Conservation (phyloP, 495 filamentous ascomycete species). For the Tuber brumale region DNA sequence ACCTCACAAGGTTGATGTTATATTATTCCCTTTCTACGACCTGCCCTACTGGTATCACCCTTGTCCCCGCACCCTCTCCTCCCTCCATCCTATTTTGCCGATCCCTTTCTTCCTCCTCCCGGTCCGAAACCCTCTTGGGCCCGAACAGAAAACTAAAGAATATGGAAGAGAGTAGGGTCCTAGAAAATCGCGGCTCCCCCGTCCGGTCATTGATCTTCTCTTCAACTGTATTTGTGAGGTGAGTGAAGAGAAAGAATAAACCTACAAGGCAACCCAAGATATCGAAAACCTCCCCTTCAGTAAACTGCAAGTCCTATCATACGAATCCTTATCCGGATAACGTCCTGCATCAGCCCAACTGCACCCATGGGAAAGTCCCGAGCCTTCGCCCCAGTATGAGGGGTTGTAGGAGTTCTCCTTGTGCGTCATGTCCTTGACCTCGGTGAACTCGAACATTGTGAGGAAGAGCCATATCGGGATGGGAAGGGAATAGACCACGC, state of each 20-base stretch:
- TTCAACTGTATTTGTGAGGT: background rate
- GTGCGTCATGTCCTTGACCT: background rate
- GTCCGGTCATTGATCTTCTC: background rate
- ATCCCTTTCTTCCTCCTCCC: background rate
- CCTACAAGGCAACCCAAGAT: background rate
- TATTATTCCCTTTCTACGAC: background rate
- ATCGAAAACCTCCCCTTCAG: background rate
- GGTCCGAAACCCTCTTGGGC: background rate
- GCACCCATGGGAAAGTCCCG: background rate
- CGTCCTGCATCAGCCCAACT: background rate
- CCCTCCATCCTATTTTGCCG: background rate
- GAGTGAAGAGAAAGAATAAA: background rate
- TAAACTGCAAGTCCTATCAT: background rate
- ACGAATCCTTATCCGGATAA: background rate
- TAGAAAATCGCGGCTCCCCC: background rate
- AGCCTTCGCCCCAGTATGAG: background rate
- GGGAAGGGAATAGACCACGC: background rate
- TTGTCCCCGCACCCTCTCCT: background rate
- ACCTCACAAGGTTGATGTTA: background rate
- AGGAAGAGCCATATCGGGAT: background rate
- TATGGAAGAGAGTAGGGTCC: background rate
- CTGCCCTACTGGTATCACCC: background rate
- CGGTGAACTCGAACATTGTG: background rate
- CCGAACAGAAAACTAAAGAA: constrained; percentile 1
- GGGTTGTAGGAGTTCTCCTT: background rate